Percentiles rank a stretch among this genome's conserved stretches.
Evolutionary conservation across 1,139 yeast genomes (phyloP).

Genomic region (Taphrina flavorubra): DNA sequence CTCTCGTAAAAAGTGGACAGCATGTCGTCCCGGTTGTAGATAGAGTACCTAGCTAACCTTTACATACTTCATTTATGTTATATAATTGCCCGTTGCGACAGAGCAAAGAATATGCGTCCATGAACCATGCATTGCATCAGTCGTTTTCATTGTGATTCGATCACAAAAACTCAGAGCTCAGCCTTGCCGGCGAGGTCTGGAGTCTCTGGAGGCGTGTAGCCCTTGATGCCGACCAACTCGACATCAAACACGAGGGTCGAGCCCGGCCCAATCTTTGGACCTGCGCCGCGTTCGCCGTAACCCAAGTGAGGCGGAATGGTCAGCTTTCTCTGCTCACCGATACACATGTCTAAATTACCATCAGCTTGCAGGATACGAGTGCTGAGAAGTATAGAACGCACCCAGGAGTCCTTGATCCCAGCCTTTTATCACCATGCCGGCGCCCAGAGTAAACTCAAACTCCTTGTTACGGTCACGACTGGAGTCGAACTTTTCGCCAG

Average conservation of each 20-base stretch:
- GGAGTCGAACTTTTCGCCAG: constrained; percentile 95
- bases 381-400: background rate
- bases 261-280: constrained; percentile 56
- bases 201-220: constrained; percentile 37
- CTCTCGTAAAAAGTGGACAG: constrained; percentile 6
- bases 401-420: constrained; percentile 89
- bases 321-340: constrained; percentile 81
- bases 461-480: constrained; percentile 92
- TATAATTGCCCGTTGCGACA: background rate
- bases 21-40: background rate
- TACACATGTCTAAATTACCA: constrained; percentile 66
- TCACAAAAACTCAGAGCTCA: constrained; percentile 6
- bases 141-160: background rate
- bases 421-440: constrained; percentile 98
- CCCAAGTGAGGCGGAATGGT: constrained; percentile 78
- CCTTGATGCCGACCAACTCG: constrained; percentile 41
- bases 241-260: constrained; percentile 44
- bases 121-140: background rate
- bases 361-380: constrained; percentile 56
- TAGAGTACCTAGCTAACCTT: background rate
- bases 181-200: constrained; percentile 33
- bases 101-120: background rate
- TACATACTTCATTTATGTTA: constrained; percentile 8
- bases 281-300: constrained; percentile 74
- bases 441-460: constrained; percentile 85